Base-by-base conservation (phyloP, 2,329 filamentous ascomycete genomes). In the Ceratocystis cubensis region DNA sequence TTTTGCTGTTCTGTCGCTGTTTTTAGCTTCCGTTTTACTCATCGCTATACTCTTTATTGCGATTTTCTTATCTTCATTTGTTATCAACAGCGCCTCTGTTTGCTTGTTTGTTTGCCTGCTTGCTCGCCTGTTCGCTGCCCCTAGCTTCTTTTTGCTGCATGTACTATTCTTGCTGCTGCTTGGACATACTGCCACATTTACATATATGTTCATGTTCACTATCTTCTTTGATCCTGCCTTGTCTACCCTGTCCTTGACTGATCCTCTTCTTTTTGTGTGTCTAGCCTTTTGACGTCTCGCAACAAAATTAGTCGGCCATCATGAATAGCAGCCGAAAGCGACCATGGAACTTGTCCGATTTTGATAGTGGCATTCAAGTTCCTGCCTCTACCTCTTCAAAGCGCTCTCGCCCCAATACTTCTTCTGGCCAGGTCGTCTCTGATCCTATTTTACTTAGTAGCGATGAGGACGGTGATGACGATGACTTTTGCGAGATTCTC, bases 391-490 rank as follows among this genome's bases (percentile, higher is more conserved):
- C 28, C 56, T 37, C 17, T 59, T 28, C 28, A n/a, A 59, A 59
- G 56, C 56, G 28, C 28, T 8, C 15, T 17, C 56, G 56, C 8
- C 48, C 48, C 22, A 15, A 50, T 20, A 53, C 46, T 65, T n/a
- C 45, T 45, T 45, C 64, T 25, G 50, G 50, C 3, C 17, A 20
- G 10, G 44, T 10, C 41, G 15, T 50, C 4, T 59, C 50, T 28
- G 59, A 62, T 50, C 59, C 59, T 5, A 41, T 66, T 46, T 59
- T 62, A n/a, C 37, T 66, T 62, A 66, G 53, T 50, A 53, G 56
- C 20, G 56, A 53, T 37, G 64, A 66, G 5, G 64, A 69, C 65
- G 67, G 63, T 25, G 61, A 48, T 33, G 57, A 61, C 48, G 56
- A 59, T 63, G 48, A 53, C 48, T 53, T 53, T 53, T 63, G 37